Base-by-base conservation (phyloP, 1,284 basidiomycete species). In the Ganoderma sinense region DNA sequence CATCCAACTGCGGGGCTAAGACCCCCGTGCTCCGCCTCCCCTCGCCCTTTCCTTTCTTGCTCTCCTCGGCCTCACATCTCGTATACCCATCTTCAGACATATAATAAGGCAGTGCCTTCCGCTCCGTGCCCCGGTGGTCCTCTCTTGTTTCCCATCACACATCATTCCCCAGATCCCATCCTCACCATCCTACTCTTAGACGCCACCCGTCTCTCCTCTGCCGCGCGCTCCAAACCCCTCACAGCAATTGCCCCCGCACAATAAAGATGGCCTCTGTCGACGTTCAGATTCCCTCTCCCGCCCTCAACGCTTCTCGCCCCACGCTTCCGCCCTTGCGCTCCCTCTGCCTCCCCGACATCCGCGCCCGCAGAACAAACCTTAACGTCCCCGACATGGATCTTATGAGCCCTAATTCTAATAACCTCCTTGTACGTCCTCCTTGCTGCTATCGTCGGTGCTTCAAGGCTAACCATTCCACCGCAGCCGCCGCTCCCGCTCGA, bases 271-370 rank as follows among this genome's bases (percentile, higher is more conserved):
- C 73, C 73, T 70, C 76, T 67, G 73, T 74, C 60, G 76, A 77
- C 61, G 62, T 29, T 40, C 67, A 69, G 74, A 80, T 61, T 45
- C 64, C 65, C 40, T 64, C 65, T 45, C 64, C 64, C 53, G 62
- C 67, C 43, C 62, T 40, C 61, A 31, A 56, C 33, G 58, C 66
- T 69, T 76, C 78, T 71, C 87, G 87, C 48, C 87, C 88, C 40
- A 87, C 85, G 1, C 85, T 91, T 18, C 89, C 89, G n/a, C 81
- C 89, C 20, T 81, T 91, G 31, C 85, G 84, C 67, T 80, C 86
- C 18, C 85, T 91, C 60, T 79, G 85, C 68, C 82, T 89, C 66
- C 85, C 83, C 55, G 75, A 78, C 66, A 74, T 71, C 75, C 65
- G 72, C 76, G 65, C 75, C 79, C 71, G 68, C 70, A 66, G 74